Evolutionary conservation across 495 filamentous ascomycete genomes (phyloP), one percentile per base, ranked within the genome.

Genomic region (Penicillium paxilli): DNA sequence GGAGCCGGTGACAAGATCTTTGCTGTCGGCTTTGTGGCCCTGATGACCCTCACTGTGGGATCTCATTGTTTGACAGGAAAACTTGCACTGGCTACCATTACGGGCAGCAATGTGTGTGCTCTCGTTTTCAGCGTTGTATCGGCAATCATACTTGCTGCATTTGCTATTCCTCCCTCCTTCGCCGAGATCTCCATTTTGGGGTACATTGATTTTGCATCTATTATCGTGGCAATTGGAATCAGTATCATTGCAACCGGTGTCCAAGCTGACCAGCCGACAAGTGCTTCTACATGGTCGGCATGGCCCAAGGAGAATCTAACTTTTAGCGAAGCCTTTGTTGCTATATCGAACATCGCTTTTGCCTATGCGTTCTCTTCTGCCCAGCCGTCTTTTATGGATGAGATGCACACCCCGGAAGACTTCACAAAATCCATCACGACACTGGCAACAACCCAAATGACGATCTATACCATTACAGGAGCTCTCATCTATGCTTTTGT

Each of bases 61-160:
- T 86, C 85, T 4, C 88, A 91, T 61, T 78, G 87, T 54, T 69
- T 89, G 32, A 86, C 83, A 0, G 87, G 87, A 54, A 81, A 80
- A 16, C 87, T 90, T 65, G 82, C 82, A 55, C 80, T 88, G 59
- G 80, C 81, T 38, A 80, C 71, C 42, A 71, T 90, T 21, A 80
- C 83, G 3, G 66, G 81, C 10, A 75, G 86, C 61, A 78, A 68
- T 10, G 60, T 73, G 0, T 91, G 88, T 62, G 81, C 84, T 5
- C 72, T 89, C 44, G 70, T 81, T 3, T 90, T 84, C 59, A 78
- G 75, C 19, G 66, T 85, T 30, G 72, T 85, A 21, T 88, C 84
- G 7, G 73, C 81, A 25, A 67, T 83, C 38, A 68, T 90, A 2
- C 76, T 82, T 21, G 76, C 87, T 44, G 22, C 84, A 21, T 65